These are phyloP conservation scores for Populus trichocarpa DNA, from an alignment of 441 rosid genomes.

Conservation along the genomic window DNA sequence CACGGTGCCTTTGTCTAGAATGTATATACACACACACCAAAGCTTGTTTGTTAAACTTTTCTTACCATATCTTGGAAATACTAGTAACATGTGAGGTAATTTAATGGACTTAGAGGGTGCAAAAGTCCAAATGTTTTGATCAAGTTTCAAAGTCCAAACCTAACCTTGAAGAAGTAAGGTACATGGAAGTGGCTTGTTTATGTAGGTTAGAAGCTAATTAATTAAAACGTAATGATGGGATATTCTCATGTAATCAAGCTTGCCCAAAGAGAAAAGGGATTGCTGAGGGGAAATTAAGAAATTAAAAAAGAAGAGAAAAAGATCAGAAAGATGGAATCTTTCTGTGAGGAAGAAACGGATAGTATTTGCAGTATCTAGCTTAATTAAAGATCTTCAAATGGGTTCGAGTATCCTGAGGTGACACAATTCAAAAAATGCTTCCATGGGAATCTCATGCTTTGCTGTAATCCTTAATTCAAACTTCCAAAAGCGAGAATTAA, in stretches of 20 bases:
- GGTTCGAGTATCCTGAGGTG: slow-evolving; percentile 13
- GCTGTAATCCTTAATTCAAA: slow-evolving; percentile 26
- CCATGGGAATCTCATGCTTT: slow-evolving; percentile 28
- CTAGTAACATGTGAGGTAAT: neutral
- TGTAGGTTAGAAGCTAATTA: neutral
- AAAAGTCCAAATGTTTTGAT: neutral
- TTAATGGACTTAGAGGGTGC: neutral
- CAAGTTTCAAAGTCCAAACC: neutral
- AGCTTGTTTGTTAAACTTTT: neutral
- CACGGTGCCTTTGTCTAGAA: too few species aligned
- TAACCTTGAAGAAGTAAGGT: neutral
- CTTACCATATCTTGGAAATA: neutral
- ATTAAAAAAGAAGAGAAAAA: neutral
- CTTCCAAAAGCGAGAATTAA: neutral
- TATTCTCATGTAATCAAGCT: too few species aligned
- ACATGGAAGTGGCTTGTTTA: neutral
- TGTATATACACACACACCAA: neutral
- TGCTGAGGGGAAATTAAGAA: neutral
- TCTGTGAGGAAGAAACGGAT: neutral
- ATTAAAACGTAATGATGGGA: too few species aligned
- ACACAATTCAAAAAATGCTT: slow-evolving; percentile 17
- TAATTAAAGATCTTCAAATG: slow-evolving; percentile 6
- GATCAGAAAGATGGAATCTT: neutral
- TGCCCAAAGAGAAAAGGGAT: too few species aligned
- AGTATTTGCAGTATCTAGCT: neutral